Evolutionary conservation across 306 rosid genomes (phyloP).

Genomic region (Cucurbita moschata): DNA sequence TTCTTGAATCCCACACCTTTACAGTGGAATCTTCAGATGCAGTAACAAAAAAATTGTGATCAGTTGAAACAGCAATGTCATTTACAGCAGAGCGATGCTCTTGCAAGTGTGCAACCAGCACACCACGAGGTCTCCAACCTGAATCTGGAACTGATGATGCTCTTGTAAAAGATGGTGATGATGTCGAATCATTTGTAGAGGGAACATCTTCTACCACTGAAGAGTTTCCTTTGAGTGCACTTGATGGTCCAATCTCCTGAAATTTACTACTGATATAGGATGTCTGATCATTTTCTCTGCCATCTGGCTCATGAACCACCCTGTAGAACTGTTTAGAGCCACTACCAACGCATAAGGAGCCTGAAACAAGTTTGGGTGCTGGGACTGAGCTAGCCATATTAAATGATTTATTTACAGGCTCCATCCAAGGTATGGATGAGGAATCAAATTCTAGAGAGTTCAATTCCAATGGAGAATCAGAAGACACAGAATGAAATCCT

Average conservation of each 20-base stretch:
- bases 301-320: slow-evolving; percentile 97
- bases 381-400: slow-evolving; percentile 85
- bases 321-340: slow-evolving; percentile 92
- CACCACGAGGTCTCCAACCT: slow-evolving; percentile 97
- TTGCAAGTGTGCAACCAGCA: slow-evolving; percentile 93
- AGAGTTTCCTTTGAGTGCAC: slow-evolving; percentile 40
- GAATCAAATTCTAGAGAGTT: slow-evolving; percentile 70
- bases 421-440: slow-evolving; percentile 88
- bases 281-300: slow-evolving; percentile 65
- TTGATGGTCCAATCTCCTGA: slow-evolving; percentile 56
- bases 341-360: slow-evolving; percentile 56
- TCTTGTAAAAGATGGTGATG: slow-evolving; percentile 51
- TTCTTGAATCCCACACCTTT: slow-evolving; percentile 93
- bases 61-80: slow-evolving; percentile 79
- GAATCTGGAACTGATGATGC: slow-evolving; percentile 59
- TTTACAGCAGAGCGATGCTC: slow-evolving; percentile 91
- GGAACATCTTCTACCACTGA: slow-evolving; percentile 43
- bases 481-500: slow-evolving; percentile 57
- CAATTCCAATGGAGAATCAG: slow-evolving; percentile 65
- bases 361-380: slow-evolving; percentile 80
- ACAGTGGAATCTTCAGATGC: slow-evolving; percentile 93
- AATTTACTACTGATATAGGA: slow-evolving; percentile 37
- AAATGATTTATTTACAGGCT: slow-evolving; percentile 68
- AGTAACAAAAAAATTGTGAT: slow-evolving; percentile 80
- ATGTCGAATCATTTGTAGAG: slow-evolving; percentile 42